Percentiles rank a stretch among this genome's conserved stretches.
phyloP scores from a whole-genome alignment of 2,329 filamentous ascomycete species.

The Colletotrichum orbiculare region DNA sequence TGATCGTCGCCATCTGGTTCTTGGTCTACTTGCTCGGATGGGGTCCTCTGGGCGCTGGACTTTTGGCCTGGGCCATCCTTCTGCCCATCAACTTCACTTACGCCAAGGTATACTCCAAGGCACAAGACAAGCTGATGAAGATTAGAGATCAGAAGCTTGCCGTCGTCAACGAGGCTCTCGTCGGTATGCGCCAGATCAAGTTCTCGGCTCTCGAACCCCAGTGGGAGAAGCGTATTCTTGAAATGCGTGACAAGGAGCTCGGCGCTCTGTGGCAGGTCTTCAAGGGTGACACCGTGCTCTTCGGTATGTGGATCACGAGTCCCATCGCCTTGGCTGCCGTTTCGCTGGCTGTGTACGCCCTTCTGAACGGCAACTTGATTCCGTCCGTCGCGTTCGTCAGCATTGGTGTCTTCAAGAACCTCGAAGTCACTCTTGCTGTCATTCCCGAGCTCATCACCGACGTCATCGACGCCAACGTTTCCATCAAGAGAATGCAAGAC shows the following conservation, averaged over 20 bases:
- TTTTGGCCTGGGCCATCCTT: conserved; percentile 71
- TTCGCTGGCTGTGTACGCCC: conserved; percentile 75
- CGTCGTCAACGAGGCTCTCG: conserved; percentile 79
- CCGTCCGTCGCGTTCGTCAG: conserved; percentile 84
- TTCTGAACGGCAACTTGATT: conserved; percentile 69
- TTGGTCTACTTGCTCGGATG: conserved; percentile 78
- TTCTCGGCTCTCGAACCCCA: conserved; percentile 80
- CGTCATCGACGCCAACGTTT: conserved; percentile 78
- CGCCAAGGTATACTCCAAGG: conserved; percentile 71
- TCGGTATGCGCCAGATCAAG: conserved; percentile 87
- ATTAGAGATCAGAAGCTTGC: conserved; percentile 79
- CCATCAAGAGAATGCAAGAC: conserved; percentile 75
- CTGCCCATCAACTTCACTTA: conserved; percentile 76
- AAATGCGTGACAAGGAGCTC: conserved; percentile 73
- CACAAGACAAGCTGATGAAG: conserved; percentile 79
- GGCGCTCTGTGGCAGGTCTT: conserved; percentile 75
- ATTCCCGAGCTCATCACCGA: conserved; percentile 80
- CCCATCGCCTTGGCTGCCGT: conserved; percentile 79
- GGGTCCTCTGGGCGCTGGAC: conserved; percentile 73
- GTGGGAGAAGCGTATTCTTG: conserved; percentile 77
- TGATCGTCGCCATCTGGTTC: conserved; percentile 74
- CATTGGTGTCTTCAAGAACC: conserved; percentile 77
- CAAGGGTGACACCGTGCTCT: conserved; percentile 69
- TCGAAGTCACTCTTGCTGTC: conserved; percentile 77
- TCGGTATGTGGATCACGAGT: conserved; percentile 77